phyloP scores from a whole-genome alignment of 805 yeast species.

The Candida manassasensis region DNA sequence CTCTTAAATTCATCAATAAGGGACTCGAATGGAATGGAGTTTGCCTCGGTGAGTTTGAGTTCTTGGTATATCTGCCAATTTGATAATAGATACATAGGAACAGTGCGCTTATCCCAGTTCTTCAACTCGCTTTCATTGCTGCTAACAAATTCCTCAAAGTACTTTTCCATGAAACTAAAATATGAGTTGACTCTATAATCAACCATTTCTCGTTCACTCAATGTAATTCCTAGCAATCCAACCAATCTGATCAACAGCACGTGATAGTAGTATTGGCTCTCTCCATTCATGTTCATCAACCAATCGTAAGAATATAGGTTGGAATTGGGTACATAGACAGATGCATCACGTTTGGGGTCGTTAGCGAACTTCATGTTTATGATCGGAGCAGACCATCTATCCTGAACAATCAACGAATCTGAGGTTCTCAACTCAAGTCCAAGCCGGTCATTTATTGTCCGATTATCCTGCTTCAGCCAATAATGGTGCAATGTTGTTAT shows the following conservation, averaged over 20 bases:
- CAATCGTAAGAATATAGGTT: slow-evolving; percentile 30
- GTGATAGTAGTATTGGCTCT: slow-evolving; percentile 26
- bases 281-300: slow-evolving; percentile 23
- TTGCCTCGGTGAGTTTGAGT: slow-evolving; percentile 9
- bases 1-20: slow-evolving; percentile 11
- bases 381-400: slow-evolving; percentile 24
- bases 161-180: slow-evolving; percentile 13
- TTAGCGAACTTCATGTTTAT: slow-evolving; percentile 30
- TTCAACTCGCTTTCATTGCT: slow-evolving; percentile 10
- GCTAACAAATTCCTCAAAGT: slow-evolving; percentile 14
- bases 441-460: slow-evolving; percentile 26
- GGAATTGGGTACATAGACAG: slow-evolving; percentile 30
- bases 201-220: slow-evolving; percentile 38
- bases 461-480: slow-evolving; percentile 32
- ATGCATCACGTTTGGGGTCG: slow-evolving; percentile 22
- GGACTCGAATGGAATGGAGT: slow-evolving; percentile 9
- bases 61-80: slow-evolving; percentile 20
- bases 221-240: slow-evolving; percentile 31
- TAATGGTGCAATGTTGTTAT: slow-evolving; percentile 27
- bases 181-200: slow-evolving; percentile 21
- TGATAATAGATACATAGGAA: slow-evolving; percentile 15
- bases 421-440: slow-evolving; percentile 21
- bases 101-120: slow-evolving; percentile 18
- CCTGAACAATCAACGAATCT: slow-evolving; percentile 30
- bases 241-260: slow-evolving; percentile 31